These are phyloP conservation scores for Graphilbum fragrans DNA, from an alignment of 2,329 filamentous ascomycete species.

Conservation along the genomic window DNA sequence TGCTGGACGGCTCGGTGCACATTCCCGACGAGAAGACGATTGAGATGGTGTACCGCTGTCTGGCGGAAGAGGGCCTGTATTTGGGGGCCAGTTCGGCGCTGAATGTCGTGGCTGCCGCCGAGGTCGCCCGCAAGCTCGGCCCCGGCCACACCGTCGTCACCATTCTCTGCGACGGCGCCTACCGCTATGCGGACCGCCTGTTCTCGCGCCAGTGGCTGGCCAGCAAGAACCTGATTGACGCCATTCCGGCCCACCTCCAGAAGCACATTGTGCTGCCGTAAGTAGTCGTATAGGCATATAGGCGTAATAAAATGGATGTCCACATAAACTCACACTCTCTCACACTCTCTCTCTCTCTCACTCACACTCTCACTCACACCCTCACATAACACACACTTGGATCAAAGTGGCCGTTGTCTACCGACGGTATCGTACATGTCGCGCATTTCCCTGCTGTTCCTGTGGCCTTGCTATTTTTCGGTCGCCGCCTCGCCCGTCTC, in stretches of 20 bases:
- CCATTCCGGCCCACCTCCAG: constrained; percentile 73
- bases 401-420: too few species aligned
- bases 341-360: too few species aligned
- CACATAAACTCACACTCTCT: too few species aligned
- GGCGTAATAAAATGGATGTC: too few species aligned
- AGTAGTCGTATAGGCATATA: constrained; percentile 2
- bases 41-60: constrained; percentile 91
- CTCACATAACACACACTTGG: too few species aligned
- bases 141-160: constrained; percentile 87
- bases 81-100: constrained; percentile 86
- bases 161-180: constrained; percentile 90
- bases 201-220: constrained; percentile 88
- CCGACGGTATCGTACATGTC: too few species aligned
- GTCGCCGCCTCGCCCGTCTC: too few species aligned
- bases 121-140: constrained; percentile 83
- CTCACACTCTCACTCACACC: too few species aligned
- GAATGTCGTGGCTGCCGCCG: constrained; percentile 91
- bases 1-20: constrained; percentile 73
- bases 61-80: constrained; percentile 94
- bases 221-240: constrained; percentile 68
- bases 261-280: constrained; percentile 92
- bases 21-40: constrained; percentile 91
- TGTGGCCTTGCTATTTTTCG: too few species aligned
- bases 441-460: too few species aligned
- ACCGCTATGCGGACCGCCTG: constrained; percentile 85